Percentiles rank a stretch among this genome's conserved stretches.
phyloP scores from a whole-genome alignment of 352 stramenopile genomes.

The Globisporangium nunn region DNA sequence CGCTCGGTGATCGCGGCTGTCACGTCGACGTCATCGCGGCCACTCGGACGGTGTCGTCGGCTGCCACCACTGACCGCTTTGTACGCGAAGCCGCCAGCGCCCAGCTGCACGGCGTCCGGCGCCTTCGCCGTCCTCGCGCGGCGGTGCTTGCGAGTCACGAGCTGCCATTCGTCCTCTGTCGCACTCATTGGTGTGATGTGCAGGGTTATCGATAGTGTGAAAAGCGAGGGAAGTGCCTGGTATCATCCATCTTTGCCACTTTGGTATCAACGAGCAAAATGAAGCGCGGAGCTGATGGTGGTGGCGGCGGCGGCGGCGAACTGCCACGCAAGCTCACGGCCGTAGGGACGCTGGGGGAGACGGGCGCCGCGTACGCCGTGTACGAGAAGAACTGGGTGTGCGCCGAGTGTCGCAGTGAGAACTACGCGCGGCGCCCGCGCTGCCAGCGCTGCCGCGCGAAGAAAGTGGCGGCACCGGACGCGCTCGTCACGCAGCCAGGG shows the following conservation, averaged over 20 bases:
- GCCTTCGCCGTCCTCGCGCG: background rate
- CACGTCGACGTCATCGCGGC: background rate
- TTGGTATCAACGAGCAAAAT: constrained; percentile 1
- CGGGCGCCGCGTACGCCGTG: constrained; percentile 83
- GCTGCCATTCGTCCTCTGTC: constrained; percentile 9
- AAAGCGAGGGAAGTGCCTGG: background rate
- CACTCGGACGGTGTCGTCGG: background rate
- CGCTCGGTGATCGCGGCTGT: constrained; percentile 22
- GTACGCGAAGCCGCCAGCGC: constrained; percentile 6
- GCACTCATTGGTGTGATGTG: background rate
- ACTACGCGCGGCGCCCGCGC: constrained; percentile 69
- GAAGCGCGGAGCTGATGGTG: constrained; percentile 6
- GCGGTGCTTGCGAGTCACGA: constrained; percentile 9
- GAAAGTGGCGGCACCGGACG: constrained; percentile 58
- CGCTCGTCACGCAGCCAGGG: constrained; percentile 43
- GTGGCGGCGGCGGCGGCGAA: constrained; percentile 10
- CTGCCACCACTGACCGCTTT: background rate
- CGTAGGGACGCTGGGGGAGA: constrained; percentile 75
- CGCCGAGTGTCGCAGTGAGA: constrained; percentile 74
- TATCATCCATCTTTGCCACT: background rate
- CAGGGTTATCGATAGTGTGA: background rate
- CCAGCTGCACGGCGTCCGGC: background rate
- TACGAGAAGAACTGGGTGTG: constrained; percentile 90
- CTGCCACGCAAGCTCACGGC: constrained; percentile 59
- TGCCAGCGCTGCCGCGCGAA: constrained; percentile 79